phyloP scores from a whole-genome alignment of 495 filamentous ascomycete species.

The Lichina pygmaea region DNA sequence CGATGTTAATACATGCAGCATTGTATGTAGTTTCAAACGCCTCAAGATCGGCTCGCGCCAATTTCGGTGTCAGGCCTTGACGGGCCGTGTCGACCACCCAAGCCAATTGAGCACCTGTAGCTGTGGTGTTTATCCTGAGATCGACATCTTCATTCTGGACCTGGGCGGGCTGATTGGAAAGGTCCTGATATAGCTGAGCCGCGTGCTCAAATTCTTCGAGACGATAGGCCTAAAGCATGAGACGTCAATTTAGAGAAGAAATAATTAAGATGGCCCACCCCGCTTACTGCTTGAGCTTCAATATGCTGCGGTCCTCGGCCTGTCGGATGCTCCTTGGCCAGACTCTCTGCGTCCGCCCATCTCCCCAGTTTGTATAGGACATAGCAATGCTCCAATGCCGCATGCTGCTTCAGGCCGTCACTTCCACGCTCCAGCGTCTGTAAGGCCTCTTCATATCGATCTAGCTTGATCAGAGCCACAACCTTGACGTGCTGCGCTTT shows the following conservation, averaged over 20 bases:
- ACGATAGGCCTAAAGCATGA: constrained; percentile 36
- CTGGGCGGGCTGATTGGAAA: constrained; percentile 20
- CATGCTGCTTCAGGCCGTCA: constrained; percentile 33
- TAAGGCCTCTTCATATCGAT: constrained; percentile 77
- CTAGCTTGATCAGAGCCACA: constrained; percentile 74
- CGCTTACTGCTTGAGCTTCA: constrained; percentile 55
- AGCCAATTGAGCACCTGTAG: constrained; percentile 12
- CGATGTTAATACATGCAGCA: constrained; percentile 64
- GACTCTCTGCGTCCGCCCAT: constrained; percentile 37
- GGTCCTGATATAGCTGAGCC: constrained; percentile 35
- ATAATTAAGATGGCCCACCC: neutral
- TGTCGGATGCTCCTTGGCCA: constrained; percentile 18
- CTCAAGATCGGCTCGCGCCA: constrained; percentile 51
- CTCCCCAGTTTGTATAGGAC: constrained; percentile 68
- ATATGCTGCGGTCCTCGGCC: constrained; percentile 52
- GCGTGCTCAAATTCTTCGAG: constrained; percentile 55
- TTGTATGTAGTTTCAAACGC: constrained; percentile 89
- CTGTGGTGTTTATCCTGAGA: constrained; percentile 42
- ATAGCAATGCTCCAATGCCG: constrained; percentile 64
- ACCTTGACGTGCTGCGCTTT: constrained; percentile 52
- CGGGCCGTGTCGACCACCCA: constrained; percentile 18
- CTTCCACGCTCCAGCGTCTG: constrained; percentile 47
- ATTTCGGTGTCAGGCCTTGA: constrained; percentile 24
- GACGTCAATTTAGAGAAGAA: constrained; percentile 4
- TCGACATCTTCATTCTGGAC: constrained; percentile 54